Evolutionary conservation across 345 rosid species (phyloP).

Genomic region (Noccaea bulbosa): DNA sequence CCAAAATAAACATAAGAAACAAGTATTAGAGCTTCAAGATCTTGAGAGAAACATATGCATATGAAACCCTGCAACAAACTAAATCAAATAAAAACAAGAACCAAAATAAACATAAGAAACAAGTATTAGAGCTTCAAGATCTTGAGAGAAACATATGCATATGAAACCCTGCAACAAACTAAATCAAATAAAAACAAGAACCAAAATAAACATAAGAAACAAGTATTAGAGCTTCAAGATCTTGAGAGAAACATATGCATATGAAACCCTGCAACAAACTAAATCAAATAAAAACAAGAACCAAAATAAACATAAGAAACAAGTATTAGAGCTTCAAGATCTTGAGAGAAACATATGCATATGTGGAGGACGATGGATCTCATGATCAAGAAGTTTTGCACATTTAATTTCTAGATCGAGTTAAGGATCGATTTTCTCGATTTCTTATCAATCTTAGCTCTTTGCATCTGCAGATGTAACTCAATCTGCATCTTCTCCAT

Average conservation of each 20-base stretch:
- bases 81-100: not conserved
- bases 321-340: not conserved
- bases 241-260: no score
- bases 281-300: not conserved
- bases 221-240: not conserved
- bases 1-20: not conserved
- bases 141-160: no score
- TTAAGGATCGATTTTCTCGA: constrained; percentile 23
- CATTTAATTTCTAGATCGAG: constrained; percentile 6
- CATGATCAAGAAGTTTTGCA: no score
- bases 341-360: not conserved
- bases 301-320: not conserved
- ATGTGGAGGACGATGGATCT: no score
- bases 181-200: not conserved
- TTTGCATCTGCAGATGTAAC: constrained; percentile 34
- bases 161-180: not conserved
- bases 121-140: not conserved
- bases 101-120: not conserved
- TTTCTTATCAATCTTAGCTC: constrained; percentile 33
- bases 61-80: not conserved
- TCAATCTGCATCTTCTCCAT: constrained; percentile 40
- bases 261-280: not conserved
- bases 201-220: not conserved
- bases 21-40: not conserved
- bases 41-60: no score